phyloP scores from a whole-genome alignment of 2,329 filamentous ascomycete species.

The Fonsecaea erecta region DNA sequence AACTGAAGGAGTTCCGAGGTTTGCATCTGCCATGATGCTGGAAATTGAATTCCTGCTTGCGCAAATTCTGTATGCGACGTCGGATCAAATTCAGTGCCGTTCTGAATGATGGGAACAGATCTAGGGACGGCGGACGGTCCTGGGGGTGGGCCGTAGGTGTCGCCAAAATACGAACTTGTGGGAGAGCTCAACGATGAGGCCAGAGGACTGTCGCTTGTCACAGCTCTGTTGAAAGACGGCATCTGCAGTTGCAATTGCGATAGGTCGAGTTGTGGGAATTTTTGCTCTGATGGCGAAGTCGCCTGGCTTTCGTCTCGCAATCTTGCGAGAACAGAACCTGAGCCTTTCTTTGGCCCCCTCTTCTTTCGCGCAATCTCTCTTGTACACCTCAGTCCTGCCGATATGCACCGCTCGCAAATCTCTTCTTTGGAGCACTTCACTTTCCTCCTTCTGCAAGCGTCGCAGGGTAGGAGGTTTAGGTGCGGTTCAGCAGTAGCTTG shows the following conservation, averaged over 20 bases:
- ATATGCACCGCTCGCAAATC: slow-evolving; percentile 36
- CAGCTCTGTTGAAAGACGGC: slow-evolving; percentile 28
- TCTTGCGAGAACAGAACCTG: slow-evolving; percentile 38
- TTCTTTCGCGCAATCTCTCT: slow-evolving; percentile 38
- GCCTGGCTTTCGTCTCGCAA: slow-evolving; percentile 36
- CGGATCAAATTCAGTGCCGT: slow-evolving; percentile 31
- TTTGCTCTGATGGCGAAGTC: slow-evolving; percentile 27
- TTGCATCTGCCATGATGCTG: slow-evolving; percentile 36
- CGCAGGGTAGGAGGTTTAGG: slow-evolving; percentile 36
- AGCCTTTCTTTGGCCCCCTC: slow-evolving; percentile 38
- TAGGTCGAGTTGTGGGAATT: slow-evolving; percentile 36
- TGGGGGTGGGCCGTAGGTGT: slow-evolving; percentile 23
- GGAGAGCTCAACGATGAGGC: slow-evolving; percentile 35
- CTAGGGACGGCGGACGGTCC: slow-evolving; percentile 31
- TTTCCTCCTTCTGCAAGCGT: slow-evolving; percentile 37
- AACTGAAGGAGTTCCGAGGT: slow-evolving; percentile 35
- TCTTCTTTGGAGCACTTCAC: slow-evolving; percentile 36
- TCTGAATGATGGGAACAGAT: slow-evolving; percentile 32
- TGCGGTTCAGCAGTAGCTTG: slow-evolving; percentile 23
- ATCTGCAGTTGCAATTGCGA: slow-evolving; percentile 35
- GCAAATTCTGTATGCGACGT: slow-evolving; percentile 33
- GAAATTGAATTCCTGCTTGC: slow-evolving; percentile 35
- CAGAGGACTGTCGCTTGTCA: slow-evolving; percentile 31
- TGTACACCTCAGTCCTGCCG: slow-evolving; percentile 34
- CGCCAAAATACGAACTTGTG: slow-evolving; percentile 29